A percentile compares a stretch with the other conserved stretches of the same genome.
Evolutionary conservation across 768 basidiomycete species (phyloP).

Genomic region (Termitomyces sp.): DNA sequence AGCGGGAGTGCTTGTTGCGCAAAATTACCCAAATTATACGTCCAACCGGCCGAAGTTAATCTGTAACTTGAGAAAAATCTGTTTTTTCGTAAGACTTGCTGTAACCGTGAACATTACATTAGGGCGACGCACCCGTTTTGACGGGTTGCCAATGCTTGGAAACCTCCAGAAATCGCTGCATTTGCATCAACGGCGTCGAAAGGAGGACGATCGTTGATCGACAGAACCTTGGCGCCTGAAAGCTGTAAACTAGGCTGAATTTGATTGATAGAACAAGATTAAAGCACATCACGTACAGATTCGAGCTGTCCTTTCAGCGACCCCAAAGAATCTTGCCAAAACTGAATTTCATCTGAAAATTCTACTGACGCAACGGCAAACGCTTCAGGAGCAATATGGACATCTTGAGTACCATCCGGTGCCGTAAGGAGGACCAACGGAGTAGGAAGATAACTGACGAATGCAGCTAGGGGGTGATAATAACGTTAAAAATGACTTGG

Average conservation of each 20-base stretch:
- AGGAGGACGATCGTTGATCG: constrained; percentile 48
- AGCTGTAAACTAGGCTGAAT: constrained; percentile 19
- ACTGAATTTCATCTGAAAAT: constrained; percentile 43
- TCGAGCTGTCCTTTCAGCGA: constrained; percentile 39
- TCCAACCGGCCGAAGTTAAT: constrained; percentile 31
- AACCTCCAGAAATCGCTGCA: constrained; percentile 44
- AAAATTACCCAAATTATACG: constrained; percentile 48
- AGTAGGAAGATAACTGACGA: constrained; percentile 42
- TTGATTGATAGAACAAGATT: neutral
- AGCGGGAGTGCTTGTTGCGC: constrained; percentile 50
- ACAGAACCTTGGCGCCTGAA: constrained; percentile 48
- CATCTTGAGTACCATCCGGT: constrained; percentile 35
- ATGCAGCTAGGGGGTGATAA: constrained; percentile 26
- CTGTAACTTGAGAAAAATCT: constrained; percentile 45
- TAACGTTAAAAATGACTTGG: neutral
- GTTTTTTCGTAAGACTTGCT: neutral
- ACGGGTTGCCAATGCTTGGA: constrained; percentile 45
- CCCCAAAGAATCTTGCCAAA: constrained; percentile 49
- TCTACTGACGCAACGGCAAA: constrained; percentile 45
- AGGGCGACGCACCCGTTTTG: constrained; percentile 35
- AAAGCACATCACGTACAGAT: constrained; percentile 25
- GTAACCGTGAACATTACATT: neutral
- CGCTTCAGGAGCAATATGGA: constrained; percentile 51
- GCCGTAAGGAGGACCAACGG: constrained; percentile 45
- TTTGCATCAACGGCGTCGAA: constrained; percentile 47